A percentile compares a stretch with the other conserved stretches of the same genome.
phyloP scores from a whole-genome alignment of 495 filamentous ascomycete genomes.

The Trichoderma orchidacearum region DNA sequence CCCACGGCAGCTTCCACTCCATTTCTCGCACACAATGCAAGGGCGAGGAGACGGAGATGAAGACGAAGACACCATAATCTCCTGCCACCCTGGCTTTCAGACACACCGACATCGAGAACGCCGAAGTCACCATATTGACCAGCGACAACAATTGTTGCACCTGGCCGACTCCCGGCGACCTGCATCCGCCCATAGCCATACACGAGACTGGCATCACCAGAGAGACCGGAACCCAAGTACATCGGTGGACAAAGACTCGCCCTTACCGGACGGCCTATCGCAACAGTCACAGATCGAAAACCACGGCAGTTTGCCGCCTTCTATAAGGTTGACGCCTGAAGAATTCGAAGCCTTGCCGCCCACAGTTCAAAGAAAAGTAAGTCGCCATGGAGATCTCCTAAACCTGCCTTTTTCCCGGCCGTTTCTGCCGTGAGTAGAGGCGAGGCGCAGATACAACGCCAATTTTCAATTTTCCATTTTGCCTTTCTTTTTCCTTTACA shows the following conservation, averaged over 20 bases:
- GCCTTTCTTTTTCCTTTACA: constrained; percentile 3
- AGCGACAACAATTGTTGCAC: not conserved
- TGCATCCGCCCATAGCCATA: not conserved
- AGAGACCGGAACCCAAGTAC: not conserved
- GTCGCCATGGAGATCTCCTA: constrained; percentile 6
- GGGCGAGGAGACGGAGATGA: not conserved
- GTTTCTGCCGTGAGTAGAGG: too few relatives aligned
- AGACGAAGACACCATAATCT: not conserved
- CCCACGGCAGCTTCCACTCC: not conserved
- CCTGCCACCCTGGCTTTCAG: not conserved
- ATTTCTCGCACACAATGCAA: not conserved
- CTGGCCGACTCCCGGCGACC: not conserved
- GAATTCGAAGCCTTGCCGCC: constrained; percentile 43
- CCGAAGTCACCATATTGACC: not conserved
- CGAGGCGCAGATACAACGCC: too few relatives aligned
- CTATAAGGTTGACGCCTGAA: constrained; percentile 2
- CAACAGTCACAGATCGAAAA: not conserved
- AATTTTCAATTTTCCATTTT: constrained; percentile 3
- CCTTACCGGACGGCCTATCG: not conserved
- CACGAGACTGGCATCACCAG: not conserved
- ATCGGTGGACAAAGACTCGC: not conserved
- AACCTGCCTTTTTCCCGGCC: too few relatives aligned
- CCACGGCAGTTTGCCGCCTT: not conserved
- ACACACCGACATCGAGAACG: not conserved
- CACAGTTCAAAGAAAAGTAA: constrained; percentile 42